A percentile compares a stretch with the other conserved stretches of the same genome.
phyloP scores from a whole-genome alignment of 1,139 yeast genomes.

The Sugiyamaella pinicola region DNA sequence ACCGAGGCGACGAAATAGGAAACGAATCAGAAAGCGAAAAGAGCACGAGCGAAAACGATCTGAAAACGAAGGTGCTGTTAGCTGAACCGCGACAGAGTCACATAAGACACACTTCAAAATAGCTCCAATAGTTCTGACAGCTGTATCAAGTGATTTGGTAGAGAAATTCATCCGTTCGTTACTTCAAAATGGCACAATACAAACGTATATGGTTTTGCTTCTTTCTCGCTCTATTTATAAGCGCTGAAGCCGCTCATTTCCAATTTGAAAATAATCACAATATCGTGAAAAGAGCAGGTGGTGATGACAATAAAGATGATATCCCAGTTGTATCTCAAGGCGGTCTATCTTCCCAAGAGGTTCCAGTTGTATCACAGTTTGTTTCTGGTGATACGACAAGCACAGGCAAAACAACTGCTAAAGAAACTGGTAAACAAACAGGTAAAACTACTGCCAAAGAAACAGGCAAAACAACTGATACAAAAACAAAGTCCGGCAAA shows the following conservation, averaged over 20 bases:
- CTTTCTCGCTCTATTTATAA: not conserved
- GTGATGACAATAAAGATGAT: constrained; percentile 2
- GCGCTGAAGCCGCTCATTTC: constrained; percentile 5
- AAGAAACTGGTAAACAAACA: not conserved
- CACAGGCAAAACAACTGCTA: not conserved
- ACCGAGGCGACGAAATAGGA: no score
- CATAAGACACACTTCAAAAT: no score
- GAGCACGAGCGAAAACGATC: no score
- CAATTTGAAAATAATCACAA: constrained; percentile 10
- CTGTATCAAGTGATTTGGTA: no score
- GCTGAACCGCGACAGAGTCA: no score
- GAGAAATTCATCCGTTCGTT: no score
- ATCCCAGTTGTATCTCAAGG: not conserved
- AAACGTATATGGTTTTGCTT: constrained; percentile 2
- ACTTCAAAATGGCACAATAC: constrained; percentile 4
- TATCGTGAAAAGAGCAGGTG: constrained; percentile 11
- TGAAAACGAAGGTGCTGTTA: no score
- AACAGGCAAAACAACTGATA: constrained; percentile 5
- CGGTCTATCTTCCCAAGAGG: not conserved
- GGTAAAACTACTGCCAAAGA: constrained; percentile 1
- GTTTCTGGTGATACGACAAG: not conserved
- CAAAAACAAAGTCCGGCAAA: constrained; percentile 11
- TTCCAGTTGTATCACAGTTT: constrained; percentile 5
- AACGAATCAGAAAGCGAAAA: no score
- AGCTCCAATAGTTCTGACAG: no score